Base-by-base conservation (phyloP, 305 asterid species). In the Stenogyne calaminthoides region DNA sequence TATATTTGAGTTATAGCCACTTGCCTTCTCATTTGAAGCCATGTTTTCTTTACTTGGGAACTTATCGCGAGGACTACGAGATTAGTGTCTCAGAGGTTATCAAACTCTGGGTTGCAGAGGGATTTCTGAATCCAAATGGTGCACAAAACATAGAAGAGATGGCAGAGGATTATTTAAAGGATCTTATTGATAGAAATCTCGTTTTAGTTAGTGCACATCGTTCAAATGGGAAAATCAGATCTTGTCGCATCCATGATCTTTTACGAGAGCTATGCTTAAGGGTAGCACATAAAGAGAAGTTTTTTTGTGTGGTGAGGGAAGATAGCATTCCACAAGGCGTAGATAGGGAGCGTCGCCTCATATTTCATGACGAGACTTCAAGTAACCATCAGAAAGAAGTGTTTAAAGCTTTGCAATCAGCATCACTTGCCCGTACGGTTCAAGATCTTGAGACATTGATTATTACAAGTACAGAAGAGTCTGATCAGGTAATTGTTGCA, bases 71-170 rank as follows among this genome's bases (percentile, higher is more conserved):
- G 32, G 73, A 34, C 47, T 11, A 7, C 6, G 22, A 52, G 34
- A 52, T 68, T 18, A 32, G 22, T 4, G 64, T 68, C 4, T 52
- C 64, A 0, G 8, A 6, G 1, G 0, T 68, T 10, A 19, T 20
- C 64, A 34, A 68, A 18, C 52, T 34, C 7, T 68, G 64, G 75
- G 75, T 70, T 40, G 69, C 76, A 2, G 51, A 29, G 61, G 62
- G 77, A 47, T 63, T 72, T 7, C 1, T 72, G 2, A 72, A 54
- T 37, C 56, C 58, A n/a, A 22, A 37, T 37, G 51, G 22, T 0
- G 2, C 1, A 12, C 46, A n/a, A 40, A 5, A 29, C 12, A 29
- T 59, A 7, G 44, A 59, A n/a, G 20, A 32, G 11, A 59, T n/a
- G n/a, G n/a, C n/a, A n/a, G n/a, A n/a, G n/a, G n/a, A n/a, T n/a